Percentiles rank a stretch among this genome's conserved stretches.
Evolutionary conservation across 2,329 filamentous ascomycete species (phyloP).

Genomic region (Cladophialophora immunda): DNA sequence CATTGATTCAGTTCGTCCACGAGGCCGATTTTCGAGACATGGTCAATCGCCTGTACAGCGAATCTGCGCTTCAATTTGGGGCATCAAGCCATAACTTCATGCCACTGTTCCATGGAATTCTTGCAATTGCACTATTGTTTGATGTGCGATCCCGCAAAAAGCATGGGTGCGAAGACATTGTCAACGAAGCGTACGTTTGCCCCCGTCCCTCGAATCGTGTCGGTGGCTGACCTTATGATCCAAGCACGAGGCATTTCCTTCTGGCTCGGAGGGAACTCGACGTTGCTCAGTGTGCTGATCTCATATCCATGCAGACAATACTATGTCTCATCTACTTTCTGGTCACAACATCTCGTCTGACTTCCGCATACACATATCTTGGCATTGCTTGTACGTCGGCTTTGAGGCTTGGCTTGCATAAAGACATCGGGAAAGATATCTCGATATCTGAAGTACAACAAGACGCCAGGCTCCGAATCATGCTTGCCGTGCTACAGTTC

Average conservation of each 20-base stretch:
- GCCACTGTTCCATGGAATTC: conserved; percentile 32
- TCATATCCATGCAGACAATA: conserved; percentile 33
- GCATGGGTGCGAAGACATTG: conserved; percentile 32
- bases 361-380: conserved; percentile 34
- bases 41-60: conserved; percentile 32
- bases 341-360: conserved; percentile 34
- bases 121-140: conserved; percentile 33
- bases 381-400: conserved; percentile 35
- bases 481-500: conserved; percentile 32
- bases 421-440: conserved; percentile 20
- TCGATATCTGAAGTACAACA: conserved; percentile 21
- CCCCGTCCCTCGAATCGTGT: too few species aligned
- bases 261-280: conserved; percentile 29
- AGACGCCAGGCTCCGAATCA: conserved; percentile 28
- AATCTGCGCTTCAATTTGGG: conserved; percentile 12
- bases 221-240: conserved; percentile 9
- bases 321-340: conserved; percentile 33
- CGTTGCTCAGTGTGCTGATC: conserved; percentile 28
- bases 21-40: conserved; percentile 31
- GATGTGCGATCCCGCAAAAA: conserved; percentile 27
- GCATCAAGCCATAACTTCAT: conserved; percentile 25
- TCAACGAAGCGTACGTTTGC: conserved; percentile 31
- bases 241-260: conserved; percentile 31
- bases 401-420: conserved; percentile 35
- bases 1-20: conserved; percentile 36